Evolutionary conservation across 805 yeast species (phyloP).

Genomic region (Kluyveromyces dobzhanskii): DNA sequence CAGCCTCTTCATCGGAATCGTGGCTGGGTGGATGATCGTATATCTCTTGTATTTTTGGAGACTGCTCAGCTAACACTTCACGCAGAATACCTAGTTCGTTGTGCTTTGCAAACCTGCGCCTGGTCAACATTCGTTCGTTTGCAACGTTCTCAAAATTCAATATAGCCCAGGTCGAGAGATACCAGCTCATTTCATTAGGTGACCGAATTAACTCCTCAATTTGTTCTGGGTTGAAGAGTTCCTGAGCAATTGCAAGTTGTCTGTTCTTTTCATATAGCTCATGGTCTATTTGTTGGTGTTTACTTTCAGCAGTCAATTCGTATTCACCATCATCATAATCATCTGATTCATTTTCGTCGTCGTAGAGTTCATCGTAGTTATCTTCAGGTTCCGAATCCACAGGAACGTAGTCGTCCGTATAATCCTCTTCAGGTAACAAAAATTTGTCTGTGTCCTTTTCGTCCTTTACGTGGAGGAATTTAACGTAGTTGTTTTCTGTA

Average conservation of each 20-base stretch:
- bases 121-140: conserved; percentile 25
- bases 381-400: conserved; percentile 10
- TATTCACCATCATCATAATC: conserved; percentile 19
- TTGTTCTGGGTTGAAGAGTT: conserved; percentile 6
- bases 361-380: conserved; percentile 23
- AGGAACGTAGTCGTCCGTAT: conserved; percentile 27
- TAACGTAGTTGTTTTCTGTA: conserved; percentile 22
- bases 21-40: conserved; percentile 5
- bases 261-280: not conserved
- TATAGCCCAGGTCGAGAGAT: conserved; percentile 23
- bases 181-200: conserved; percentile 18
- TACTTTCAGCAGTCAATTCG: conserved; percentile 7
- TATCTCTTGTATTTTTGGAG: conserved; percentile 15
- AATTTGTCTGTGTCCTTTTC: conserved; percentile 18
- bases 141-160: conserved; percentile 16
- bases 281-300: conserved; percentile 1
- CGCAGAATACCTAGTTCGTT: conserved; percentile 24
- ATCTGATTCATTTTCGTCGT: conserved; percentile 26
- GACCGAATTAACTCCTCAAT: conserved; percentile 16
- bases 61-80: conserved; percentile 21
- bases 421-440: conserved; percentile 34
- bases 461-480: conserved; percentile 12
- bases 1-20: conserved; percentile 26
- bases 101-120: conserved; percentile 27
- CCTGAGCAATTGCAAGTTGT: not conserved